phyloP scores from a whole-genome alignment of 306 rosid species.

The Begonia peltatifolia region DNA sequence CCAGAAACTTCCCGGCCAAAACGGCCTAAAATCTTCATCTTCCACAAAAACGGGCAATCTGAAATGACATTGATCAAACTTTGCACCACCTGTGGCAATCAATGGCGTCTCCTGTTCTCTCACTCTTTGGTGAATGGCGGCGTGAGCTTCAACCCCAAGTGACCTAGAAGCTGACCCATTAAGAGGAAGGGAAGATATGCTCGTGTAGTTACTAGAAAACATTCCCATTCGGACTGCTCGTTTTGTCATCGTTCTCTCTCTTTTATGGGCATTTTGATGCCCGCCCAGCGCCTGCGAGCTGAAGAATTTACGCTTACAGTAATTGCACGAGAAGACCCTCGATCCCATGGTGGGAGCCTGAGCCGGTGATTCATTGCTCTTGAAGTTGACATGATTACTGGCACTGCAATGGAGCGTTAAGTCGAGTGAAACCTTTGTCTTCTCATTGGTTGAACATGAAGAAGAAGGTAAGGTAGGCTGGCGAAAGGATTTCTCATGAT shows the following conservation, averaged over 20 bases:
- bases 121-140: slow-evolving; percentile 43
- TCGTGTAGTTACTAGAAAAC: slow-evolving; percentile 44
- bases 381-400: slow-evolving; percentile 19
- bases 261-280: slow-evolving; percentile 84
- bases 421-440: slow-evolving; percentile 42
- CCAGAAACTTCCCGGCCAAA: slow-evolving; percentile 90
- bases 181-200: slow-evolving; percentile 74
- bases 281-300: slow-evolving; percentile 95
- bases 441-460: slow-evolving; percentile 22
- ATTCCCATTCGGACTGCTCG: slow-evolving; percentile 72
- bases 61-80: slow-evolving; percentile 36
- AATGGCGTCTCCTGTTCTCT: slow-evolving; percentile 25
- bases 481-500: slow-evolving; percentile 1
- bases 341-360: slow-evolving; percentile 24
- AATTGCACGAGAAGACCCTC: slow-evolving; percentile 76
- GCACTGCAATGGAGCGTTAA: slow-evolving; percentile 42
- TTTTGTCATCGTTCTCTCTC: slow-evolving; percentile 88
- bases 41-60: slow-evolving; percentile 40
- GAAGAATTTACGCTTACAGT: slow-evolving; percentile 69
- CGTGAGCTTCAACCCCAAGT: slow-evolving; percentile 65
- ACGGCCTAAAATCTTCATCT: slow-evolving; percentile 38
- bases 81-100: slow-evolving; percentile 30
- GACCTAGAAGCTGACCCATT: slow-evolving; percentile 66
- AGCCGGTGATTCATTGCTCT: slow-evolving; percentile 26
- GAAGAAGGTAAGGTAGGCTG: slow-evolving; percentile 25